Evolutionary conservation across 306 rosid genomes (phyloP).

Genomic region (Luffa aegyptiaca): DNA sequence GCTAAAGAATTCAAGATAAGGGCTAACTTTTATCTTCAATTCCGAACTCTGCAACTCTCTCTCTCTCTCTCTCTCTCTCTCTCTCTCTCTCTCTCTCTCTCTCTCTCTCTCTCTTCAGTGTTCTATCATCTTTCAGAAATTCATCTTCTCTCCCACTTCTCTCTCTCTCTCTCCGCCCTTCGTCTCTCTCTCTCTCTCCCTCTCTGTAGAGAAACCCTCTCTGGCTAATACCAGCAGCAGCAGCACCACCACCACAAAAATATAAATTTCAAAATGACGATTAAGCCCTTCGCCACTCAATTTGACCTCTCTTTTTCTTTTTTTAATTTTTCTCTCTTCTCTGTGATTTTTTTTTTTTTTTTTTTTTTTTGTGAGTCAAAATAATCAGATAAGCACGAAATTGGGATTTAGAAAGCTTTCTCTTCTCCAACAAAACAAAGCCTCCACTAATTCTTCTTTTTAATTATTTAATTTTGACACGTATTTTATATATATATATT

Average conservation of each 20-base stretch:
- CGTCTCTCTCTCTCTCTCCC: not conserved
- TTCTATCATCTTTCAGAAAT: conserved; percentile 11
- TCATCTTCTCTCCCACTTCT: not conserved
- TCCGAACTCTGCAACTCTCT: conserved; percentile 24
- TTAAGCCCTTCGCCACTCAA: conserved; percentile 71
- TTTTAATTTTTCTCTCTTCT: not conserved
- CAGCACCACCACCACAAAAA: conserved; percentile 42
- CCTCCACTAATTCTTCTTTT: not conserved
- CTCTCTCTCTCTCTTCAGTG: conserved; percentile 25
- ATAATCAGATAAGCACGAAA: not conserved
- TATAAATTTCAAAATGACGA: conserved; percentile 34
- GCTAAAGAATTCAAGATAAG: not conserved
- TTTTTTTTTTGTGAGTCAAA: not conserved
- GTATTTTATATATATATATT: not conserved
- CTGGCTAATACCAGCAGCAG: conserved; percentile 20
- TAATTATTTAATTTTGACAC: not conserved
- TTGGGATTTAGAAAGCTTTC: conserved; percentile 1
- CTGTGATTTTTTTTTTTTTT: not conserved
- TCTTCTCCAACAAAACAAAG: not conserved
- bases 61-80: conserved; percentile 17
- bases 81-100: conserved; percentile 20
- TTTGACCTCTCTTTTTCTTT: conserved; percentile 50
- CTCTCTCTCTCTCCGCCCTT: conserved; percentile 8
- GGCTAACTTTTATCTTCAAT: conserved; percentile 15
- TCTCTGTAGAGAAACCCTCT: conserved; percentile 34